These are phyloP conservation scores for Globisporangium middletonii DNA, from an alignment of 352 stramenopile species.

Conservation along the genomic window DNA sequence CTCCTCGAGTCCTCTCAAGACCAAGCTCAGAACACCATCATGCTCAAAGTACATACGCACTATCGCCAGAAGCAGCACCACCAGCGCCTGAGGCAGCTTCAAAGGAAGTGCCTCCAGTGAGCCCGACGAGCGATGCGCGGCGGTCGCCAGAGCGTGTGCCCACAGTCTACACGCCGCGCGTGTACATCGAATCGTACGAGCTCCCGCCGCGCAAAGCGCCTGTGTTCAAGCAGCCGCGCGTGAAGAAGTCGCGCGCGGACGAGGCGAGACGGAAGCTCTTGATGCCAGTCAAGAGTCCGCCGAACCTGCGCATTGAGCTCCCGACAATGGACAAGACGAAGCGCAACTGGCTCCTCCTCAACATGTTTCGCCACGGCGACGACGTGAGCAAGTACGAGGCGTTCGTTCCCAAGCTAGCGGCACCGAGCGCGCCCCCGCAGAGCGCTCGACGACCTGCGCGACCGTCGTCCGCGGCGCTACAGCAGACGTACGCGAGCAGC, in stretches of 20 bases:
- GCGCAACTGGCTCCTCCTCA: constrained; percentile 68
- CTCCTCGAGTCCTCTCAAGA: too few relatives aligned
- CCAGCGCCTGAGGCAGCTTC: neutral
- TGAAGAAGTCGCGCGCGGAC: constrained; percentile 17
- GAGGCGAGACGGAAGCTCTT: constrained; percentile 31
- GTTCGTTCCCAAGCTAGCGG: constrained; percentile 32
- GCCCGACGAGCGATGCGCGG: neutral
- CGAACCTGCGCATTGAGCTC: constrained; percentile 43
- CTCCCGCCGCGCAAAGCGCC: constrained; percentile 33
- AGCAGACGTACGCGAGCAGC: constrained; percentile 19
- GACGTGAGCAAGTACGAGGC: constrained; percentile 59
- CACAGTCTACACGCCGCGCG: constrained; percentile 5
- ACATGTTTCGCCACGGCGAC: constrained; percentile 76
- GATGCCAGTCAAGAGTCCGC: constrained; percentile 42
- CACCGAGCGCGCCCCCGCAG: neutral
- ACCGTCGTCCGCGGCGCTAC: constrained; percentile 9
- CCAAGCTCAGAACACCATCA: too few relatives aligned
- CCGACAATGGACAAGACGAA: constrained; percentile 56
- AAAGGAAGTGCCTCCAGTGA: neutral
- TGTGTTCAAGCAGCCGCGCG: constrained; percentile 27
- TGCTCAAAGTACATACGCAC: neutral
- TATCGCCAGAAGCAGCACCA: neutral
- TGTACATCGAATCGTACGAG: constrained; percentile 21
- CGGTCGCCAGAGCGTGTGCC: constrained; percentile 3
- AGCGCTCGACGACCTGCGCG: constrained; percentile 1